A percentile compares a stretch with the other conserved stretches of the same genome.
phyloP scores from a whole-genome alignment of 371 early-diverging fungal genomes.

The Quaeritorhiza haematococci region DNA sequence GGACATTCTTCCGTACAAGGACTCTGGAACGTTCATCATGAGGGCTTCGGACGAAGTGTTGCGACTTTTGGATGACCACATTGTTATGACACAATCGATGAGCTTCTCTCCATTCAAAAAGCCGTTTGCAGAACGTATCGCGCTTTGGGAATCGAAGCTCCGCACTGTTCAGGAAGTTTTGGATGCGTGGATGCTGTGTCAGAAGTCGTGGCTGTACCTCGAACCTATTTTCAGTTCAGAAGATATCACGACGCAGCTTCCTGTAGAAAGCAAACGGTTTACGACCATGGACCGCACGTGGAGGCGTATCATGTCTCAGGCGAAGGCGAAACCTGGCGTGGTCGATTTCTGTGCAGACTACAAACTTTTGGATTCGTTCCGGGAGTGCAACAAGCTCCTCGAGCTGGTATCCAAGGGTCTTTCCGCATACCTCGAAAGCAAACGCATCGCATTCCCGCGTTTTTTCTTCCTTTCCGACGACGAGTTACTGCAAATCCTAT shows the following conservation, averaged over 20 bases:
- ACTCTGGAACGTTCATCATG: conserved; percentile 53
- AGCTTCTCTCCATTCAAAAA: conserved; percentile 56
- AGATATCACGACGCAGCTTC: conserved; percentile 54
- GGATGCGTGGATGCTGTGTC: conserved; percentile 33
- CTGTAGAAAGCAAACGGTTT: conserved; percentile 52
- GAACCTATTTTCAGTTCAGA: conserved; percentile 56
- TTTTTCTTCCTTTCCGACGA: conserved; percentile 61
- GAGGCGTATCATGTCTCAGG: conserved; percentile 48
- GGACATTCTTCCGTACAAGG: conserved; percentile 51
- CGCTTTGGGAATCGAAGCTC: conserved; percentile 48
- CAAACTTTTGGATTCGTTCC: conserved; percentile 48
- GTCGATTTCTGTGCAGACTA: conserved; percentile 49
- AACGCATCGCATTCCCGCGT: conserved; percentile 53
- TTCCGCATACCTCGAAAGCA: conserved; percentile 52
- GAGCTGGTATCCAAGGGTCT: conserved; percentile 57
- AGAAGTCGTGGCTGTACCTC: conserved; percentile 53
- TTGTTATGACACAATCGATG: conserved; percentile 58
- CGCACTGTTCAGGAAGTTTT: conserved; percentile 53
- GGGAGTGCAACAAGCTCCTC: conserved; percentile 53
- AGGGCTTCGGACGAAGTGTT: conserved; percentile 47
- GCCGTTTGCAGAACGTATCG: conserved; percentile 50
- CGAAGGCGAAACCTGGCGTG: conserved; percentile 40
- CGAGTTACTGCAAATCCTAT: conserved; percentile 55
- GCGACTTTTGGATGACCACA: conserved; percentile 52
- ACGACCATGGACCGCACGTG: conserved; percentile 55